These are phyloP conservation scores for Sclerotinia borealis DNA, from an alignment of 2,329 filamentous ascomycete genomes.

Conservation along the genomic window DNA sequence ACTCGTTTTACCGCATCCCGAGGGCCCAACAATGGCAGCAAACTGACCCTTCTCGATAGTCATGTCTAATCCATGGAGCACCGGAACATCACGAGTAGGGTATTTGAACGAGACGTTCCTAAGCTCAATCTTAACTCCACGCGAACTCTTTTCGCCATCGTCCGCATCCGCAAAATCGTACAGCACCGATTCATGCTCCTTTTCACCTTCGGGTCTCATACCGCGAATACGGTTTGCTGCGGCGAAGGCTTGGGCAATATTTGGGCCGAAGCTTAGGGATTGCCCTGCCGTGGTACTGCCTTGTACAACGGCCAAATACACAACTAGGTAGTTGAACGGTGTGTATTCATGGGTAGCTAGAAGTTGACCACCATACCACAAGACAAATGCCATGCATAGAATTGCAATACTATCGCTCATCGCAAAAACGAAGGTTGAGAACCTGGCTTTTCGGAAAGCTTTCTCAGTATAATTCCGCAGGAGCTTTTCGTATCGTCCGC, in stretches of 20 bases:
- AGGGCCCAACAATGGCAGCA: slow-evolving; percentile 63
- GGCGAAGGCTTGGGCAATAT: slow-evolving; percentile 52
- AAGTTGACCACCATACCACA: slow-evolving; percentile 40
- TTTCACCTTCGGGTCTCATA: slow-evolving; percentile 21
- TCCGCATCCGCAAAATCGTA: slow-evolving; percentile 12
- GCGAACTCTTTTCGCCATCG: slow-evolving; percentile 37
- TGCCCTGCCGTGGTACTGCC: slow-evolving; percentile 48
- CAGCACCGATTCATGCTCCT: slow-evolving; percentile 5
- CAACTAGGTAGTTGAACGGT: slow-evolving; percentile 46
- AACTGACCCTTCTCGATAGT: slow-evolving; percentile 59
- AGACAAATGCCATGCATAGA: slow-evolving; percentile 48
- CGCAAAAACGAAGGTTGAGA: slow-evolving; percentile 46
- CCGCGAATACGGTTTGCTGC: slow-evolving; percentile 54
- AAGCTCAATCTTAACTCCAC: slow-evolving; percentile 44
- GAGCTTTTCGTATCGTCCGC: slow-evolving; percentile 42
- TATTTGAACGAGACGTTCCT: slow-evolving; percentile 54
- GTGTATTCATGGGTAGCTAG: slow-evolving; percentile 34
- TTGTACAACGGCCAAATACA: slow-evolving; percentile 47
- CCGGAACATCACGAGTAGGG: slow-evolving; percentile 48
- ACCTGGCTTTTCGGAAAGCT: slow-evolving; percentile 43
- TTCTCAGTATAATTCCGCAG: slow-evolving; percentile 42
- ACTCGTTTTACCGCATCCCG: slow-evolving; percentile 43
- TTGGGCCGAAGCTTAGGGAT: slow-evolving; percentile 46
- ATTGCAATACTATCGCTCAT: slow-evolving; percentile 50
- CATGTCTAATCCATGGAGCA: slow-evolving; percentile 57